phyloP scores from a whole-genome alignment of 1,139 yeast species.

The Suhomyces panamericanus region DNA sequence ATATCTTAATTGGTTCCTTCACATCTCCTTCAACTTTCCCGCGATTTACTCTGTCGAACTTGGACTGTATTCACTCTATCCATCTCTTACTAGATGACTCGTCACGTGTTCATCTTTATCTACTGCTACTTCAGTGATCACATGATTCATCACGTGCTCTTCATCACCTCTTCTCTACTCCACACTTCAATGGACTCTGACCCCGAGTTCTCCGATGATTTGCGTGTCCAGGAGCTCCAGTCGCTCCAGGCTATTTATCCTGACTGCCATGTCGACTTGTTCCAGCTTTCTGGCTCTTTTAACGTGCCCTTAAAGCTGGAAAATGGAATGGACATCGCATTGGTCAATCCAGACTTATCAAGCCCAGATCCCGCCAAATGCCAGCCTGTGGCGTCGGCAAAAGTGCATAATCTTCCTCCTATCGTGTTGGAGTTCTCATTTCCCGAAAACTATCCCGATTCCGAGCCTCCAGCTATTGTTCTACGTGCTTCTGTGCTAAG shows the following conservation, averaged over 20 bases:
- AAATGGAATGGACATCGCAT: slow-evolving; percentile 15
- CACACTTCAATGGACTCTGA: neutral
- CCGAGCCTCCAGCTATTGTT: slow-evolving; percentile 29
- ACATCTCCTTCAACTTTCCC: too few species aligned
- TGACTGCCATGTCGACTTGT: slow-evolving; percentile 31
- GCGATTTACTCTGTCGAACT: too few species aligned
- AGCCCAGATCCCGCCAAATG: neutral
- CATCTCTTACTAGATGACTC: too few species aligned
- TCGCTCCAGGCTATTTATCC: slow-evolving; percentile 54
- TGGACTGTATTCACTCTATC: too few species aligned
- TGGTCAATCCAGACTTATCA: slow-evolving; percentile 1
- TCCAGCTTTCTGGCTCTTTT: slow-evolving; percentile 24
- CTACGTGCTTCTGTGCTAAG: slow-evolving; percentile 25
- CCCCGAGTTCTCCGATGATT: slow-evolving; percentile 21
- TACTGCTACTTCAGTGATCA: too few species aligned
- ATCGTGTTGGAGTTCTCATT: slow-evolving; percentile 30
- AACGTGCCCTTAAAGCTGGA: slow-evolving; percentile 30
- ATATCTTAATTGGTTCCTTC: too few species aligned
- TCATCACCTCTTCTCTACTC: neutral
- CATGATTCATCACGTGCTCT: neutral
- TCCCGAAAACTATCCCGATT: slow-evolving; percentile 30
- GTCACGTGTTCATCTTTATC: too few species aligned
- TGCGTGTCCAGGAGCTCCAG: slow-evolving; percentile 43
- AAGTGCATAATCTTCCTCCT: slow-evolving; percentile 31
- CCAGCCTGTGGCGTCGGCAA: slow-evolving; percentile 2